Percentiles rank a stretch among this genome's conserved stretches.
phyloP scores from a whole-genome alignment of 495 filamentous ascomycete genomes.

The Recurvomyces mirabilis region DNA sequence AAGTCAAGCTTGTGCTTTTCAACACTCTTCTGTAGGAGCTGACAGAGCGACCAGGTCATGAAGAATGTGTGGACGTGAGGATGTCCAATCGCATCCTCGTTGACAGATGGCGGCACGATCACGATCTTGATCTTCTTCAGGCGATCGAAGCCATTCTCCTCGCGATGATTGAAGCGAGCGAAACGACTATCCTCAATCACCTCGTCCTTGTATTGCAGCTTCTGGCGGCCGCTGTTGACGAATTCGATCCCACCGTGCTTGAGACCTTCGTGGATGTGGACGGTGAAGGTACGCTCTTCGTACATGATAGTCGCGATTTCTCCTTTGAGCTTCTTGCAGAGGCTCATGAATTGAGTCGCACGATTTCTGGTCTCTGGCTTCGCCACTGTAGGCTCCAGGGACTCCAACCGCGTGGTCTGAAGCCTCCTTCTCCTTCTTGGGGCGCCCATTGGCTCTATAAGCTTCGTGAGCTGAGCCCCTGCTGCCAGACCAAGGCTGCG shows the following conservation, averaged over 20 bases:
- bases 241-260: slow-evolving; percentile 15
- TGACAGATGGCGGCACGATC: slow-evolving; percentile 3
- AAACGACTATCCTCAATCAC: slow-evolving; percentile 9
- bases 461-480: too few species aligned
- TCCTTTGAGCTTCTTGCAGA: slow-evolving; percentile 7
- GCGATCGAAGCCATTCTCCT: slow-evolving; percentile 11
- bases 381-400: too few species aligned
- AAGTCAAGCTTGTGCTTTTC: slow-evolving; percentile 3
- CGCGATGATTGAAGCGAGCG: slow-evolving; percentile 5
- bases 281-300: slow-evolving; percentile 16
- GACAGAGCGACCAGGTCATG: slow-evolving; percentile 14
- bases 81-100: slow-evolving; percentile 3
- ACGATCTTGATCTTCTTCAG: slow-evolving; percentile 16
- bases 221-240: slow-evolving; percentile 13
- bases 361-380: too few species aligned
- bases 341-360: slow-evolving; percentile 11
- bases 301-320: slow-evolving; percentile 14
- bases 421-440: too few species aligned
- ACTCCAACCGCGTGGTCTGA: too few species aligned
- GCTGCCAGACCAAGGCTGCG: too few species aligned
- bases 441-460: too few species aligned
- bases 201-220: slow-evolving; percentile 11
- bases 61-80: slow-evolving; percentile 14
- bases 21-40: slow-evolving; percentile 3
- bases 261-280: slow-evolving; percentile 18